Evolutionary conservation across 306 rosid genomes (phyloP).

Genomic region (Castanopsis chinensis): DNA sequence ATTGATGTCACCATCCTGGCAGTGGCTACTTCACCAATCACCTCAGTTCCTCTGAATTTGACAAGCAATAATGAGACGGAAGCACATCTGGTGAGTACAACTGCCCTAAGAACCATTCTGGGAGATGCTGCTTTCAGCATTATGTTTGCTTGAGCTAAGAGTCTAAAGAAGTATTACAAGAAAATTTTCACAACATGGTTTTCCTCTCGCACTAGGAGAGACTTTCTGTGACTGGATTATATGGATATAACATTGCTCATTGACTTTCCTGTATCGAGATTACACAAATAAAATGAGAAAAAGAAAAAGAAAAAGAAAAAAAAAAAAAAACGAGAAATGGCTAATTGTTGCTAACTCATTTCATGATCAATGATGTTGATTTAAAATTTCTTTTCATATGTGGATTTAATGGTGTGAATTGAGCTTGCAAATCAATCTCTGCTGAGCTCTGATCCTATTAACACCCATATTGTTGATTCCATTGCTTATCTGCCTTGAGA

Average conservation of each 20-base stretch:
- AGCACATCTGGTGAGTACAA: constrained; percentile 26
- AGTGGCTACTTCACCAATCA: constrained; percentile 34
- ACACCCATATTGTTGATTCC: constrained; percentile 13
- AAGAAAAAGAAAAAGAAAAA: not conserved
- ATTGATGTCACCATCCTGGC: constrained; percentile 44
- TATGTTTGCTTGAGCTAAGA: no score
- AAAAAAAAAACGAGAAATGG: constrained; percentile 1
- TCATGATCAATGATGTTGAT: constrained; percentile 7
- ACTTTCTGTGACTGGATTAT: constrained; percentile 10
- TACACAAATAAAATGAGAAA: constrained; percentile 9
- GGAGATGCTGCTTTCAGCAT: not conserved
- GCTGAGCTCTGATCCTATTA: constrained; percentile 8
- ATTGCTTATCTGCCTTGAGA: constrained; percentile 14
- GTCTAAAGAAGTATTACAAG: not conserved
- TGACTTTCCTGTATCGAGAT: constrained; percentile 17
- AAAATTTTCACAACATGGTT: not conserved
- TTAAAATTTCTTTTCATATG: constrained; percentile 1
- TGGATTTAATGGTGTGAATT: constrained; percentile 20
- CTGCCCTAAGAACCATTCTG: constrained; percentile 20
- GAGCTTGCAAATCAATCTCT: constrained; percentile 15
- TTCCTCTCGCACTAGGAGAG: not conserved
- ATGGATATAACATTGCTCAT: constrained; percentile 1
- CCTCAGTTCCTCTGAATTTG: constrained; percentile 36
- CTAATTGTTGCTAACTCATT: constrained; percentile 17
- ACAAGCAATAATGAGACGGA: constrained; percentile 25